Evolutionary conservation across 2,329 filamentous ascomycete genomes (phyloP), one percentile per base, ranked within the genome.

Genomic region (Penicillium concentricum): DNA sequence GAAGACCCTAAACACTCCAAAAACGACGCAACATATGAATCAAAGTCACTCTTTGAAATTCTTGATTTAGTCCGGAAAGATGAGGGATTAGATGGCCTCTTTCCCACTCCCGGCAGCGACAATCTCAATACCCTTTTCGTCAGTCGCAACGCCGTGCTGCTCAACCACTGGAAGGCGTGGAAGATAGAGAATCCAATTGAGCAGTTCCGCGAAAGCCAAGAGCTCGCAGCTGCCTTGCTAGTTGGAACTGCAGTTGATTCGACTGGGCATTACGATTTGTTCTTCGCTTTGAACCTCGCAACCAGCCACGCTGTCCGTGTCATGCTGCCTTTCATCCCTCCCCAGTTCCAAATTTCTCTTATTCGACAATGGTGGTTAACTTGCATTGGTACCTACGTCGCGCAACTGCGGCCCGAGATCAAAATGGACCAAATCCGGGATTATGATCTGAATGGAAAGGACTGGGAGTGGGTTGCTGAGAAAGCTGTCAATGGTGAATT

Each of bases 91-190:
- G 82, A 91, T 61, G 81, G 79, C 0, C 66, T 92, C 2, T 89
- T 90, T 65, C 70, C 82, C 15, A 73, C 81, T 7, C 79, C 82
- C 0, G 85, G 84, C 1, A 75, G 79, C 47, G 78, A 82, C 35
- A 90, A 94, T 65, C 79, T 95, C 50, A 80, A 85, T 5, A 75
- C 76, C 2, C 78, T 97, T 8, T 87, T 97, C 59, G 75, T 83
- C 35, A 78, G 88, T 58, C 83, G 88, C 51, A 88, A 93, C 67
- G 80, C 82, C 15, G 81, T 87, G 0, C 78, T 96, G 16, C 74
- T 97, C 44, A 88, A 95, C 64, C 91, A 97, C 77, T 97, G 92
- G 91, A 94, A 95, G 63, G 87, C 89, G 3, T 97, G 92, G 92
- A 79, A 82, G 10, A 80, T 95, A 22, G 76, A 81, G 9, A 81